Percentiles rank a stretch among this genome's conserved stretches.
phyloP scores from a whole-genome alignment of 176 grass and related monocot genomes.

The Poa pratensis region DNA sequence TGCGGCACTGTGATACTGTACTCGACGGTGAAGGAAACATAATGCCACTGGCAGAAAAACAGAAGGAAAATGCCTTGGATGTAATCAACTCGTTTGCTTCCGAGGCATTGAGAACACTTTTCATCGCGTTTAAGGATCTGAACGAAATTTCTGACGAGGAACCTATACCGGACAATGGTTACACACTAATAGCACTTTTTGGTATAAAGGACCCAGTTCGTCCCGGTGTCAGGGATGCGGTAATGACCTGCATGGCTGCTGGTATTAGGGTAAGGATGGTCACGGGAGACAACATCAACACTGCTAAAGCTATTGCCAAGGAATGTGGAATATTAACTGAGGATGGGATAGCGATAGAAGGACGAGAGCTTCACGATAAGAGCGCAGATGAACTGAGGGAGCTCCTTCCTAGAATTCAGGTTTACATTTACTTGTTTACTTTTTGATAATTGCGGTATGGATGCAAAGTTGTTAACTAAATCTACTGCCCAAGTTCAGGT shows the following conservation, averaged over 20 bases:
- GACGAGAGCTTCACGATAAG: slow-evolving; percentile 63
- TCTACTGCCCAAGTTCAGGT: slow-evolving; percentile 53
- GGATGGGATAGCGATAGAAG: slow-evolving; percentile 91
- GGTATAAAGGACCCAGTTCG: slow-evolving; percentile 95
- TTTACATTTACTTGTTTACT: slow-evolving; percentile 37
- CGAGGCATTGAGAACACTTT: slow-evolving; percentile 82
- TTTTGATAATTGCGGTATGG: not conserved
- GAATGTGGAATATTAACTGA: slow-evolving; percentile 95
- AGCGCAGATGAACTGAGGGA: slow-evolving; percentile 69
- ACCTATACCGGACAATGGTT: slow-evolving; percentile 63
- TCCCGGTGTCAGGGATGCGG: slow-evolving; percentile 78
- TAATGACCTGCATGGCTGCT: slow-evolving; percentile 78
- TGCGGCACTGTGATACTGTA: slow-evolving; percentile 61
- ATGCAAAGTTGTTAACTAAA: not conserved
- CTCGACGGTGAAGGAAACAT: slow-evolving; percentile 58
- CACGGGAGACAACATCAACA: slow-evolving; percentile 91
- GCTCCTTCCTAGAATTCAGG: slow-evolving; percentile 82
- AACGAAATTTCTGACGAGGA: slow-evolving; percentile 56
- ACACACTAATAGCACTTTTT: slow-evolving; percentile 80
- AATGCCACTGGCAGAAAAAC: slow-evolving; percentile 48
- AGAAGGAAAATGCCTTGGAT: slow-evolving; percentile 45
- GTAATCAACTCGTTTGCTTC: slow-evolving; percentile 73
- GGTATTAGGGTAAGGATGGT: slow-evolving; percentile 90
- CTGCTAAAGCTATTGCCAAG: slow-evolving; percentile 91
- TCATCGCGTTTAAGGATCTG: slow-evolving; percentile 76